Evolutionary conservation across 2,329 filamentous ascomycete genomes (phyloP).

Genomic region (Dryadomyces quercus-mongolicae): DNA sequence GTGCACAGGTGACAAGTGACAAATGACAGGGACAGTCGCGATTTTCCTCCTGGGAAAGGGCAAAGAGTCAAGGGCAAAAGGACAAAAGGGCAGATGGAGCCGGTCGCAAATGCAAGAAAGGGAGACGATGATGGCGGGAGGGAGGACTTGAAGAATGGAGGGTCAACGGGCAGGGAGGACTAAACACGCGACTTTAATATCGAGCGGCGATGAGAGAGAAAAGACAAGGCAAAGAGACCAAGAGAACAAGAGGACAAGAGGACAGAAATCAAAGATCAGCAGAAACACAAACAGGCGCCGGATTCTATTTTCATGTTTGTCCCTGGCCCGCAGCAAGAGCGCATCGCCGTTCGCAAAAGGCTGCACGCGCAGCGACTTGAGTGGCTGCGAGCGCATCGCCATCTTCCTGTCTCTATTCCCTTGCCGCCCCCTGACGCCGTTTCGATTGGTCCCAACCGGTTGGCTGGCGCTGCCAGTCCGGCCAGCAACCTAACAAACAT

Average conservation of each 20-base stretch:
- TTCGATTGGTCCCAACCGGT: neutral
- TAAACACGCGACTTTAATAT: too few species aligned
- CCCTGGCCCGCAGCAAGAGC: neutral
- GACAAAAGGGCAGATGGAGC: neutral
- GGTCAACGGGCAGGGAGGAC: too few species aligned
- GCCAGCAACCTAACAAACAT: neutral
- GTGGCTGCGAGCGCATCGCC: neutral
- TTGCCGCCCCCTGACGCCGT: neutral
- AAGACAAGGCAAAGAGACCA: too few species aligned
- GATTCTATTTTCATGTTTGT: neutral
- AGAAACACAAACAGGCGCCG: too few species aligned
- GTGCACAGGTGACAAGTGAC: neutral
- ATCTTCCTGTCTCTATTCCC: neutral
- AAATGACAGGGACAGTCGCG: neutral
- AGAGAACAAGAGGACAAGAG: neutral
- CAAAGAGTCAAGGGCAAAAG: neutral
- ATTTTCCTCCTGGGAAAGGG: neutral
- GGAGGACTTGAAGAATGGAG: too few species aligned
- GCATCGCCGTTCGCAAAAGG: neutral
- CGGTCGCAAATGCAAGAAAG: neutral
- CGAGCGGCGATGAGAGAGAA: too few species aligned
- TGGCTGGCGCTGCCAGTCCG: too few species aligned
- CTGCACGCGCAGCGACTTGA: neutral
- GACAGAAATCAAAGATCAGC: too few species aligned
- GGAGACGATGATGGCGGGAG: neutral